Evolutionary conservation across 2,329 filamentous ascomycete genomes (phyloP).

Genomic region (Aspergillus niger): DNA sequence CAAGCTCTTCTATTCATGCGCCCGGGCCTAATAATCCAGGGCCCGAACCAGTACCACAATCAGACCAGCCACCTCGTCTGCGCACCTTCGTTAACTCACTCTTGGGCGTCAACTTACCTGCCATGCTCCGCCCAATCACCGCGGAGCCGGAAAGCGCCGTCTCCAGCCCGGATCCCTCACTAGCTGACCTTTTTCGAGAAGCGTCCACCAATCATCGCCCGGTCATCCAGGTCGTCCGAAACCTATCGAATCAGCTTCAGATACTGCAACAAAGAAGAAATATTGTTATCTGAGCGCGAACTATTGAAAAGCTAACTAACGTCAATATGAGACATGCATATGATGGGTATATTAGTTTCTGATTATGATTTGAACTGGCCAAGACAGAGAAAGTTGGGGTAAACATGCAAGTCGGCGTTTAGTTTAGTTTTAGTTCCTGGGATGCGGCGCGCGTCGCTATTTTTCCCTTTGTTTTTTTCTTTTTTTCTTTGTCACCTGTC

Average conservation of each 20-base stretch:
- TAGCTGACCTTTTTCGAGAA: slow-evolving; percentile 24
- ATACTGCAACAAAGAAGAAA: slow-evolving; percentile 20
- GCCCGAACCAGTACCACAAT: neutral
- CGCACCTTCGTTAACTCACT: slow-evolving; percentile 11
- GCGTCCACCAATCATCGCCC: slow-evolving; percentile 32
- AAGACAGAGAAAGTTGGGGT: neutral
- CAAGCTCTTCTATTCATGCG: no score
- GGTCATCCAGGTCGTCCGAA: slow-evolving; percentile 29
- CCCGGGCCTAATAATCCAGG: neutral
- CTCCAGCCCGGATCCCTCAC: neutral
- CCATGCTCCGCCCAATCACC: slow-evolving; percentile 8
- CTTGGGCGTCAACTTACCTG: slow-evolving; percentile 4
- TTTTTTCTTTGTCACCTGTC: no score
- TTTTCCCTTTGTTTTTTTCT: no score
- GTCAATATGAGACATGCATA: neutral
- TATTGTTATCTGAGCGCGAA: neutral
- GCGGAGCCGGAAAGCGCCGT: neutral
- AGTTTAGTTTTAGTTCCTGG: no score
- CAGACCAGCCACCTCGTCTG: slow-evolving; percentile 2
- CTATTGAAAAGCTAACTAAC: neutral
- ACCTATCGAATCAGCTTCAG: slow-evolving; percentile 28
- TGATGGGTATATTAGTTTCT: neutral
- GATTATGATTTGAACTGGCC: no score
- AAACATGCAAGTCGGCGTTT: no score
- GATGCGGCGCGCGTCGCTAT: no score